Conservation (phyloP, 1,139 yeast species). For the Saccharomyces hybrid region DNA sequence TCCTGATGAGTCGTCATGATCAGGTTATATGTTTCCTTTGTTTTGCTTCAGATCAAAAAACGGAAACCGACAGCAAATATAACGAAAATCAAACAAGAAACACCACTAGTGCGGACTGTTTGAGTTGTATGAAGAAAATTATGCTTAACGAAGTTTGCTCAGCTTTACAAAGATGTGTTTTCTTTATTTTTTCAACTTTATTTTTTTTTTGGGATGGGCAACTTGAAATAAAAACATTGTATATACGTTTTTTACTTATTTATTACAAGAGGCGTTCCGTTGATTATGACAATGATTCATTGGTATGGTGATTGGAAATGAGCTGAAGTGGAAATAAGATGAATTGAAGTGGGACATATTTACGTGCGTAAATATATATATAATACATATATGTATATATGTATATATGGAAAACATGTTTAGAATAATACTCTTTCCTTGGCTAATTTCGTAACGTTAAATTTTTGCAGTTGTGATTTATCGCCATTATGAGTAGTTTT, state of each 20-base stretch:
- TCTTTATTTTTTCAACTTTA: no score
- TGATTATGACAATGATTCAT: not conserved
- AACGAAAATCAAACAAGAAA: not conserved
- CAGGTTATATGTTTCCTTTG: not conserved
- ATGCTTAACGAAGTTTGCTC: no score
- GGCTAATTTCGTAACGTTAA: slow-evolving; percentile 73
- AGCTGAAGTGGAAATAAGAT: not conserved
- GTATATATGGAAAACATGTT: not conserved
- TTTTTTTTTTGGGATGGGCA: no score
- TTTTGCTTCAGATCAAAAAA: not conserved
- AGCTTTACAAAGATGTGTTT: no score
- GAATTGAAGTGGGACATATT: not conserved
- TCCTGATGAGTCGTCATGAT: not conserved
- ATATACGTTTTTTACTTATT: not conserved
- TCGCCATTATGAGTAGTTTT: slow-evolving; percentile 32
- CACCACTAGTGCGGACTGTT: not conserved
- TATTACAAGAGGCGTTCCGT: not conserved
- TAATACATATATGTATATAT: not conserved
- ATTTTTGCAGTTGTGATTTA: slow-evolving; percentile 24
- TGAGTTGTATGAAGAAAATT: no score
- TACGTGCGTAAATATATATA: not conserved
- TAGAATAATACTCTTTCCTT: slow-evolving; percentile 64
- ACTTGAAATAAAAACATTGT: no score
- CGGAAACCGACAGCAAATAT: not conserved
- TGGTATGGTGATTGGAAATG: no score